phyloP scores from a whole-genome alignment of 805 yeast species.

The Starmerella bacillaris region DNA sequence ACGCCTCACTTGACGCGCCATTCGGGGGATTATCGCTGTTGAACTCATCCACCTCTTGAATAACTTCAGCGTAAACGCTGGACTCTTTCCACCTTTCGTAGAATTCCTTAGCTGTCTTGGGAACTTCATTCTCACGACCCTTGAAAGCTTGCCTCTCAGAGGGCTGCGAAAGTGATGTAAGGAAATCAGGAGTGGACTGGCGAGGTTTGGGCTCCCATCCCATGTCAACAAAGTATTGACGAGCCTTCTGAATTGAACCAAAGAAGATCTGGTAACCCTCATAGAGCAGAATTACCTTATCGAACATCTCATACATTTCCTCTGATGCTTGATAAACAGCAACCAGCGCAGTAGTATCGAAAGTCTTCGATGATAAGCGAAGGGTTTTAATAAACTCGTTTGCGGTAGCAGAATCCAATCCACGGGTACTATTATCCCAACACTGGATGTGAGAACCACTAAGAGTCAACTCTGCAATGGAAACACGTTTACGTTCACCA shows the following conservation, averaged over 20 bases:
- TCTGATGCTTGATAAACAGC: slow-evolving; percentile 58
- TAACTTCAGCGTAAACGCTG: slow-evolving; percentile 27
- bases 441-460: slow-evolving; percentile 46
- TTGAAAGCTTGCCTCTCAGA: slow-evolving; percentile 33
- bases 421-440: slow-evolving; percentile 76
- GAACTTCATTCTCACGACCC: slow-evolving; percentile 38
- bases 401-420: slow-evolving; percentile 72
- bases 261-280: slow-evolving; percentile 45
- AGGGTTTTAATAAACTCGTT: slow-evolving; percentile 52
- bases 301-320: slow-evolving; percentile 45
- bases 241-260: slow-evolving; percentile 41
- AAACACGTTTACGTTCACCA: slow-evolving; percentile 73
- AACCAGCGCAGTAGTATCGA: slow-evolving; percentile 39
- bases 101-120: slow-evolving; percentile 46
- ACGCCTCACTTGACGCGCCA: slow-evolving; percentile 24
- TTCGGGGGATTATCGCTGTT: slow-evolving; percentile 17
- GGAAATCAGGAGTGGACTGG: slow-evolving; percentile 53
- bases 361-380: slow-evolving; percentile 39
- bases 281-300: slow-evolving; percentile 43
- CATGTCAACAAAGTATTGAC: slow-evolving; percentile 41
- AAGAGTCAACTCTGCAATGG: slow-evolving; percentile 60
- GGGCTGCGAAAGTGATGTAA: slow-evolving; percentile 55
- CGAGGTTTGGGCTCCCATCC: slow-evolving; percentile 48
- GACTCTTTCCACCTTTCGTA: slow-evolving; percentile 40
- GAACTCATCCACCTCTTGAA: slow-evolving; percentile 31